Base-by-base conservation (phyloP, 1,284 basidiomycete genomes). In the Cutaneotrichosporon cavernicola region DNA sequence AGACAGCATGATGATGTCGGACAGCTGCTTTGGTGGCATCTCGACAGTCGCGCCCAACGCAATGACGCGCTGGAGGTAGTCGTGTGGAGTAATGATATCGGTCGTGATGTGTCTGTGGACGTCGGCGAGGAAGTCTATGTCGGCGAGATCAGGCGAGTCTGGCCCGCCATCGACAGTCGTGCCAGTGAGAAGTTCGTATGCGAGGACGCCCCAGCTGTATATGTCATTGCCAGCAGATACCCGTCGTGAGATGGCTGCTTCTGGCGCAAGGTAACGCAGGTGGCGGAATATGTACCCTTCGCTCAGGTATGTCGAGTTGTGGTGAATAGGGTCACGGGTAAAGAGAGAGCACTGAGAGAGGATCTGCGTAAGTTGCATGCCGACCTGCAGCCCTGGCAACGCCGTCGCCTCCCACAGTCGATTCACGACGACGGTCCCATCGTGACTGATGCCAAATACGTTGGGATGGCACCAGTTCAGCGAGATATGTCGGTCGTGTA, bases 191-290 rank as follows among this genome's bases (percentile, higher is more conserved):
- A 77, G 62, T 60, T 78, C 76, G 62, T 75, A 77, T 7, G 73
- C 75, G 10, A 74, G 53, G 4, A 76, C 73, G 2, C 75, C 78
- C 64, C 76, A 76, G 18, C 71, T 68, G 61, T 73, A 80, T n/a
- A 78, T 70, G 58, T 78, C 77, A 31, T 70, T 71, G 8, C 69
- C 55, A 26, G 52, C 56, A 10, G 70, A 65, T 6, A 73, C 62
- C 34, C 65, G 65, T 22, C 66, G 67, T 22, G 64, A 70, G 31
- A 65, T 65, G n/a, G 68, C 70, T 4, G 70, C 68, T 61, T 75
- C 75, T 1, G 77, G 77, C 0, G 76, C 73, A n/a, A 78, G 70
- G 50, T 74, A 77, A 0, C 73, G 70, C 32, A 77, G 60, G 43
- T 77, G 69, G 18, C 66, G 57, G n/a, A 71, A 68, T 31, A 75